Evolutionary conservation across 768 basidiomycete species (phyloP).

Genomic region (Tephrocybe sp.): DNA sequence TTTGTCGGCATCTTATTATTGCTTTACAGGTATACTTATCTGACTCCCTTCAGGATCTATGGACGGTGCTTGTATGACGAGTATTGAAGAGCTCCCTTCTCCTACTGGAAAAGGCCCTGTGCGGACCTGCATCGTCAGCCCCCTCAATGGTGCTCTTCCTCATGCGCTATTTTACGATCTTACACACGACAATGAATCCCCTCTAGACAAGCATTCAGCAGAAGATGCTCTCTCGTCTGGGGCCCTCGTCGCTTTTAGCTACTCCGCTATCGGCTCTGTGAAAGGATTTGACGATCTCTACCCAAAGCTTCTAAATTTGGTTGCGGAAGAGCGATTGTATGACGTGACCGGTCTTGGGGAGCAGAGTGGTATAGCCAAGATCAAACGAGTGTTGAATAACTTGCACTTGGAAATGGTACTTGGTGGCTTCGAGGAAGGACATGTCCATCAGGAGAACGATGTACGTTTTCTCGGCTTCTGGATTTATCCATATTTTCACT

Average conservation of each 20-base stretch:
- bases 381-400: conserved; percentile 78
- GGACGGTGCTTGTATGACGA: conserved; percentile 85
- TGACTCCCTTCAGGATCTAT: conserved; percentile 72
- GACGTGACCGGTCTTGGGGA: conserved; percentile 61
- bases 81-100: conserved; percentile 71
- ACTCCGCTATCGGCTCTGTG: conserved; percentile 86
- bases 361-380: conserved; percentile 54
- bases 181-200: conserved; percentile 97
- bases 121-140: conserved; percentile 71
- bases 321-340: conserved; percentile 80
- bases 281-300: conserved; percentile 98
- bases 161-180: conserved; percentile 95
- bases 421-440: conserved; percentile 86
- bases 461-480: conserved; percentile 45
- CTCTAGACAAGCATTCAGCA: conserved; percentile 84
- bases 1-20: conserved; percentile 30
- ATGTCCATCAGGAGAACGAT: conserved; percentile 96
- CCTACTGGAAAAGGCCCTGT: conserved; percentile 82
- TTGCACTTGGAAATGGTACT: conserved; percentile 91
- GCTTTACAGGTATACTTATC: neutral
- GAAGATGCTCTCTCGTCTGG: conserved; percentile 96
- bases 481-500: neutral
- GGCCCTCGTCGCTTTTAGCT: conserved; percentile 88
- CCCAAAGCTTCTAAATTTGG: conserved; percentile 90
- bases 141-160: conserved; percentile 82